Evolutionary conservation across 345 rosid species (phyloP), one percentile per base, ranked within the genome.

Genomic region (Litchi chinensis): DNA sequence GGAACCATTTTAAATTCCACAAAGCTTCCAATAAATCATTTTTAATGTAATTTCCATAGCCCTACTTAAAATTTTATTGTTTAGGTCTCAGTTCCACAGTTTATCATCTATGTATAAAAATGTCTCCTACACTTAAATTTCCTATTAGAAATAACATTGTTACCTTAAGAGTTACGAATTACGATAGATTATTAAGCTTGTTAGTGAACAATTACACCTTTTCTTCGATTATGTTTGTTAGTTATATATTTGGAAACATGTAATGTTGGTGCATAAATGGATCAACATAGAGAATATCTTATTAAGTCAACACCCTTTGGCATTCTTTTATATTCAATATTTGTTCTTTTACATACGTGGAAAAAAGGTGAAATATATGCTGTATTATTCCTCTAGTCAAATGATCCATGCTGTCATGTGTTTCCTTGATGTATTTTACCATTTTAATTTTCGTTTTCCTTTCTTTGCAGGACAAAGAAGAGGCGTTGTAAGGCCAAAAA

Each of bases 381-480:
- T 48, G 43, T 4, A 24, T 26, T 15, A 13, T 70, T 44, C 46
- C 39, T 21, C 16, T 5, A 43, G 24, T 44, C 50, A 24, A 48
- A 32, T 26, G 37, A 50, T 52, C 16, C 10, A 5, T 3, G 2
- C 22, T 24, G 15, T 18, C 24, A 0, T 11, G 9, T 70, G 9
- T 70, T 54, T 32, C 37, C 37, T 32, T 32, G 37, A 32, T 32
- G 37, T 32, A 32, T 48, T 46, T 22, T 46, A 24, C 11, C 41
- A 32, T 11, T 54, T 18, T 72, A 46, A 50, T 32, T 7, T 28
- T n/a, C 18, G 11, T 32, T 57, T 18, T 57, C 9, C 63, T 44
- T 28, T 19, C 28, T 10, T 64, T 48, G 28, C 78, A 75, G 78
- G 70, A 43, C 18, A 46, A 65, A 75, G n/a, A 75, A 16, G 70